Base-by-base conservation (phyloP, 495 filamentous ascomycete species). In the Lepraria neglecta region DNA sequence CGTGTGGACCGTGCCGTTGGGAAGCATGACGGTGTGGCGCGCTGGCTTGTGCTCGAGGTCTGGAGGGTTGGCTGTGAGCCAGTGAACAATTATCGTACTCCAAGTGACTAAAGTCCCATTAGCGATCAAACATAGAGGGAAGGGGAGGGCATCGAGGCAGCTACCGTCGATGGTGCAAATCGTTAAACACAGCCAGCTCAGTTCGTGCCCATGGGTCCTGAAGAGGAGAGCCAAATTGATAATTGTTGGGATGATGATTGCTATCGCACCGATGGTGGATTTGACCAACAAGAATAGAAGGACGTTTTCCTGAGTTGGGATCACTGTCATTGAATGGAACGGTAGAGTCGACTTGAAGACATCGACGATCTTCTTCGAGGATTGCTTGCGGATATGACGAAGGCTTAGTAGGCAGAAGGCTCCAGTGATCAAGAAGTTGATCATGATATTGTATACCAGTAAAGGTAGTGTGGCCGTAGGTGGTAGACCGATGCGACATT, bases 401-500 rank as follows among this genome's bases (percentile, higher is more conserved):
- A 38, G 19, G 2, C 46, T 45, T 12, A 47, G 31, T 15, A 51
- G 2, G 31, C 38, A 45, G 10, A 60, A 60, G 58, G 51, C 21
- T 12, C 10, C 30, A 24, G 58, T 60, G 5, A 60, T 30, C 5
- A n/a, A 11, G 0, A 52, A 19, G 9, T 60, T 60, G 47, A 60
- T 60, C 4, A 43, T 2, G 15, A 60, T 52, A 28, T 60, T 45
- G 47, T 60, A 60, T 6, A 40, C 15, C 1, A 60, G 58, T 11
- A 76, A 59, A 3, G 72, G 67, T 0, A 75, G 60, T 1, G 72
- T 70, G 5, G 72, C 67, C 33, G 64, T 67, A 3, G 66, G 45
- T 1, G 74, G 74, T 7, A 76, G 50, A 3, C 73, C 74, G 59
- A 76, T 74, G 1, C 68, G 58, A 56, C 74, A 76, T 50, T 61